Conservation (phyloP, 1,139 yeast species). For the Blastobotrys aristatus region DNA sequence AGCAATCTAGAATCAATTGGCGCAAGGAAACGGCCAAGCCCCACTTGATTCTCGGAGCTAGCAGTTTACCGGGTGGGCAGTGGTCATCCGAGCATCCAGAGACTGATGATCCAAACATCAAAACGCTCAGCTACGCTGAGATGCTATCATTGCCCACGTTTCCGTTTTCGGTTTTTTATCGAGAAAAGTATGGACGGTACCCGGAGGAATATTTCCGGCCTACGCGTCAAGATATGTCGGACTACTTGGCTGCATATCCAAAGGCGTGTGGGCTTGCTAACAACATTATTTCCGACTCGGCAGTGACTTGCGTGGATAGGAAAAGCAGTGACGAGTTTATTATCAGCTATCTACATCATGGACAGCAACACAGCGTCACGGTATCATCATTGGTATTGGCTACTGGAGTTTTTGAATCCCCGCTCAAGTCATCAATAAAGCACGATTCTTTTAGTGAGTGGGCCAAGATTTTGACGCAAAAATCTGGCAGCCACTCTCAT, state of each 20-base stretch:
- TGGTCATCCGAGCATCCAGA: slow-evolving; percentile 29
- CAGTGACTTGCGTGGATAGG: slow-evolving; percentile 20
- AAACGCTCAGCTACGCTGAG: slow-evolving; percentile 34
- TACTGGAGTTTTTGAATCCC: slow-evolving; percentile 32
- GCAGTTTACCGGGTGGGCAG: slow-evolving; percentile 31
- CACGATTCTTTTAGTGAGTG: neutral
- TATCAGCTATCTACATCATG: slow-evolving; percentile 2
- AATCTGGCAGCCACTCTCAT: neutral
- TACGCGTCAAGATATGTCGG: slow-evolving; percentile 29
- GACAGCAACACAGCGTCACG: neutral
- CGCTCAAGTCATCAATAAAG: slow-evolving; percentile 8
- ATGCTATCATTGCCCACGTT: slow-evolving; percentile 36
- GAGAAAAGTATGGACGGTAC: slow-evolving; percentile 14
- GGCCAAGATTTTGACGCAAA: neutral
- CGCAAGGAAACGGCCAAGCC: slow-evolving; percentile 11
- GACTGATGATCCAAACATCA: slow-evolving; percentile 21
- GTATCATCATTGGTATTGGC: slow-evolving; percentile 29
- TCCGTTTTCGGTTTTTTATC: slow-evolving; percentile 28
- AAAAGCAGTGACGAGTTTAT: neutral
- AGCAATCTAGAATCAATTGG: slow-evolving; percentile 30
- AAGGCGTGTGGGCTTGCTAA: slow-evolving; percentile 22
- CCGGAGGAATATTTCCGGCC: slow-evolving; percentile 31
- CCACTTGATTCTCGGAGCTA: slow-evolving; percentile 6
- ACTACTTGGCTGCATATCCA: slow-evolving; percentile 31
- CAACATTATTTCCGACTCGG: slow-evolving; percentile 12